Evolutionary conservation across 2,329 filamentous ascomycete genomes (phyloP), one percentile per base, ranked within the genome.

Genomic region (Claviceps digitariae): DNA sequence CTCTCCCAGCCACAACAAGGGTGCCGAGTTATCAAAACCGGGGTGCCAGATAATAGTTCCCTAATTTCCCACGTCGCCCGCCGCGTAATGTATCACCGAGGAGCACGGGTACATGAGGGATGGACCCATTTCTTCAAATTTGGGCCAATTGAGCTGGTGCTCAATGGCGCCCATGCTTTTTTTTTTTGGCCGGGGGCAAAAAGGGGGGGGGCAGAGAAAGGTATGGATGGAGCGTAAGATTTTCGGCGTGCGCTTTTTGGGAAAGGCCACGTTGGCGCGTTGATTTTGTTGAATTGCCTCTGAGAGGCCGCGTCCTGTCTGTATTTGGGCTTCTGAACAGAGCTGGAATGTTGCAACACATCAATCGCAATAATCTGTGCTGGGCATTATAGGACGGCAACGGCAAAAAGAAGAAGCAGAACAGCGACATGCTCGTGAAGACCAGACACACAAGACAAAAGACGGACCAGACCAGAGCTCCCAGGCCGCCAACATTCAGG

Each of bases 51-150:
- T n/a, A n/a, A n/a, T n/a, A n/a, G n/a, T n/a, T n/a, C n/a, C n/a
- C n/a, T n/a, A n/a, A n/a, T n/a, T 52, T 55, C 53, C 50, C 53
- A 31, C 40, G 40, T 43, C 38, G 8, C 46, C 31, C 25, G 48
- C 34, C 53, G 48, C 50, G 49, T 47, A 41, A 40, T 50, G 10
- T 45, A 27, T 47, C 21, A 44, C 31, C 21, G 25, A 48, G 12
- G n/a, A 36, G 52, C 43, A 34, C 34, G 17, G 23, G 52, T 48
- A 27, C 49, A 54, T 44, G 52, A 21, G 43, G 31, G 34, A 15
- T 13, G 12, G 34, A 36, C 34, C 34, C n/a, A n/a, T n/a, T n/a
- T n/a, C n/a, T n/a, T n/a, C n/a, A n/a, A 13, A 5, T 36, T 36
- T 36, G 34, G 13, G 3, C 23, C 47, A 47, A 47, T 50, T 45